phyloP scores from a whole-genome alignment of 345 rosid genomes.

The Syzygium oleosum region DNA sequence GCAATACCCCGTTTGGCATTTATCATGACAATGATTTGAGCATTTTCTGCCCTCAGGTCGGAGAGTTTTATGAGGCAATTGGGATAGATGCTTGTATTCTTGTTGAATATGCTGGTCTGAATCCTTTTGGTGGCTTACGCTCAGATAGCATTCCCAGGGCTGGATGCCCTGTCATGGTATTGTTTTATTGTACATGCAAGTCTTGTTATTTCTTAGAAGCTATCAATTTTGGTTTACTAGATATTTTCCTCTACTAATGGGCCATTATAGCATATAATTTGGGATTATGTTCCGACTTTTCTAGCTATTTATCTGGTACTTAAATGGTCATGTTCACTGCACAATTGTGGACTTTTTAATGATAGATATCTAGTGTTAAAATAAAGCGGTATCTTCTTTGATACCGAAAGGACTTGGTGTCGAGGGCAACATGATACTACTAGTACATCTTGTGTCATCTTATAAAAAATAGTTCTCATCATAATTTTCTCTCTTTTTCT shows the following conservation, averaged over 20 bases:
- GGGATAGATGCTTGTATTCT: constrained; percentile 97
- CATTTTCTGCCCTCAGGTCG: constrained; percentile 47
- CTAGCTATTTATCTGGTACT: neutral
- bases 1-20: neutral
- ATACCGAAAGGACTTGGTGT: neutral
- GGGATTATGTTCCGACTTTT: neutral
- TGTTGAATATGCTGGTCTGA: constrained; percentile 93
- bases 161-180: constrained; percentile 96
- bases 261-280: neutral
- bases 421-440: neutral
- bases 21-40: neutral
- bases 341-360: neutral
- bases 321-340: neutral
- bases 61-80: constrained; percentile 91
- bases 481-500: neutral
- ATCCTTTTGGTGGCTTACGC: constrained; percentile 93
- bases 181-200: neutral
- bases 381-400: neutral
- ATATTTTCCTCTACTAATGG: neutral
- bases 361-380: neutral
- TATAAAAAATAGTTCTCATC: neutral
- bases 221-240: neutral
- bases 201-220: neutral
- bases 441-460: neutral
- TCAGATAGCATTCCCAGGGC: constrained; percentile 87